A percentile compares a stretch with the other conserved stretches of the same genome.
These are phyloP conservation scores for sorghum (Sorghum bicolor) DNA, from an alignment of 176 grass and related monocot genomes.

Conservation along the genomic window Sorghum_bicolor_NCBIv3 NC_012872.2:66621501-66622000, in stretches of 20 bases:
- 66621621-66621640: constrained; percentile 98
- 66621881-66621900: constrained; percentile 13
- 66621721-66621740: constrained; percentile 97
- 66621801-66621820: constrained; percentile 93
- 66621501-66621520: constrained; percentile 97
- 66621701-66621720: constrained; percentile 94
- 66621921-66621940: background rate
- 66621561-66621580: constrained; percentile 72
- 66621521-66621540: constrained; percentile 97
- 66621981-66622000: background rate
- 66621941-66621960: constrained; percentile 4
- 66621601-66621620: constrained; percentile 99
- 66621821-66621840: constrained; percentile 98
- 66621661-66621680: constrained; percentile 94
- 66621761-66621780: constrained; percentile 96
- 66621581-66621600: constrained; percentile 95
- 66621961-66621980: background rate
- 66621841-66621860: constrained; percentile 60
- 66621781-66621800: constrained; percentile 99
- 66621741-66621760: constrained; percentile 95
- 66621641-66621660: constrained; percentile 98
- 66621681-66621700: constrained; percentile 66
- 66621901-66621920: constrained; percentile 11
- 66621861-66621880: constrained; percentile 39
- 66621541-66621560: constrained; percentile 79